A percentile compares a stretch with the other conserved stretches of the same genome.
These are phyloP conservation scores for Podospora tetraspora DNA, from an alignment of 495 filamentous ascomycete species.

Conservation along the genomic window DNA sequence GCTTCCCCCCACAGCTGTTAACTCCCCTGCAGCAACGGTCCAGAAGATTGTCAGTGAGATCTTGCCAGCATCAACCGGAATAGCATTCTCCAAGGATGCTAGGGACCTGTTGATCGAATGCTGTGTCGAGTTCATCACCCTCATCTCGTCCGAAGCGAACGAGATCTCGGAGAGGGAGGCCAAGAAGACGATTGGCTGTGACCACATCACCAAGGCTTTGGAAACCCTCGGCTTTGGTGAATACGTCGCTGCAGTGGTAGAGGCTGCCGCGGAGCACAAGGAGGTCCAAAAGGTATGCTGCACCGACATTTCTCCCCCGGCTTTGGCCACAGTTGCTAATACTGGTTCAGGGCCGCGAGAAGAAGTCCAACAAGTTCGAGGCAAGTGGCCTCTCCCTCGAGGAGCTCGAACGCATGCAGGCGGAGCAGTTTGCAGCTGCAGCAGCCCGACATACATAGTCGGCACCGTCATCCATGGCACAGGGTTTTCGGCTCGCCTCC, in stretches of 20 bases:
- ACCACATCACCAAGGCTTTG: constrained; percentile 91
- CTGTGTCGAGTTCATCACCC: constrained; percentile 97
- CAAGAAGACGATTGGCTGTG: constrained; percentile 96
- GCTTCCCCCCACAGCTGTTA: background rate
- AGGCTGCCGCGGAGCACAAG: constrained; percentile 86
- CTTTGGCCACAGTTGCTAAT: background rate
- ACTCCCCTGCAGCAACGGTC: constrained; percentile 66
- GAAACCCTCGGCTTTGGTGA: constrained; percentile 85
- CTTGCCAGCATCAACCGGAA: constrained; percentile 58
- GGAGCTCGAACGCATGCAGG: constrained; percentile 80
- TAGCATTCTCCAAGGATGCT: constrained; percentile 85
- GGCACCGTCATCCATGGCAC: background rate
- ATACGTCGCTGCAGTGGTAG: constrained; percentile 78
- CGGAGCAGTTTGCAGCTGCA: constrained; percentile 83
- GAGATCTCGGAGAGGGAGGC: constrained; percentile 97
- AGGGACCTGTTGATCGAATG: constrained; percentile 95
- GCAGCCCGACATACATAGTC: constrained; percentile 42
- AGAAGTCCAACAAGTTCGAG: constrained; percentile 95
- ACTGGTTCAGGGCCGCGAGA: constrained; percentile 71
- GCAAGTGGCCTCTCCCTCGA: constrained; percentile 85
- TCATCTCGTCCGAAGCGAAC: constrained; percentile 95
- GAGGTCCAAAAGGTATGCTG: constrained; percentile 77
- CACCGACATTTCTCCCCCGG: background rate
- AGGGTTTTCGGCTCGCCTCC: background rate
- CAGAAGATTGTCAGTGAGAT: constrained; percentile 98